A percentile compares a stretch with the other conserved stretches of the same genome.
phyloP scores from a whole-genome alignment of 2,329 filamentous ascomycete species.

The Rhynchosporium secalis region DNA sequence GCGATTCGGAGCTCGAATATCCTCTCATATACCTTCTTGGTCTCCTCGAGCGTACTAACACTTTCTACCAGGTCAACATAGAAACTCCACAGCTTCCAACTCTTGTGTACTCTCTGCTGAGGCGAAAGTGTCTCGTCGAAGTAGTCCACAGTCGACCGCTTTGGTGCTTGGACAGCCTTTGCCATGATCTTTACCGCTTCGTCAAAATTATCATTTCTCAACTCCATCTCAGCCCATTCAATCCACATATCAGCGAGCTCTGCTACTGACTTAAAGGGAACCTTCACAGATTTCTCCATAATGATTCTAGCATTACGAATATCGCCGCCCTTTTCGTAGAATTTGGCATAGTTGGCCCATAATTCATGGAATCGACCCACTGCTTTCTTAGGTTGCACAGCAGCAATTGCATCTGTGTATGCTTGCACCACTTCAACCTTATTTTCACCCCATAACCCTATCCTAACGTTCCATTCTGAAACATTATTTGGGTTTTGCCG shows the following conservation, averaged over 20 bases:
- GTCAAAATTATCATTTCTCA: slow-evolving; percentile 94
- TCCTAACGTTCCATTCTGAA: slow-evolving; percentile 93
- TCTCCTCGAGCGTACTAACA: slow-evolving; percentile 87
- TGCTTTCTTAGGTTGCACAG: slow-evolving; percentile 92
- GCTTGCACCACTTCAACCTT: slow-evolving; percentile 88
- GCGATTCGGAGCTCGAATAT: slow-evolving; percentile 98
- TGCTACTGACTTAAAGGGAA: slow-evolving; percentile 95
- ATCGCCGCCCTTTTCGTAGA: slow-evolving; percentile 89
- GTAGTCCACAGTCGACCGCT: slow-evolving; percentile 97
- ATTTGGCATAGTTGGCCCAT: slow-evolving; percentile 95
- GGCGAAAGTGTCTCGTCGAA: slow-evolving; percentile 93
- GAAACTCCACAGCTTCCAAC: slow-evolving; percentile 99
- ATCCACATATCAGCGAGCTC: slow-evolving; percentile 99
- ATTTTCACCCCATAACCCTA: slow-evolving; percentile 95
- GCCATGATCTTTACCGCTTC: slow-evolving; percentile 94
- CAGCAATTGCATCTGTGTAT: slow-evolving; percentile 90
- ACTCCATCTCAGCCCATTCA: slow-evolving; percentile 97
- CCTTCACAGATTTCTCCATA: slow-evolving; percentile 96
- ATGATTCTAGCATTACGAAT: slow-evolving; percentile 84
- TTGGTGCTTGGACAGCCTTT: slow-evolving; percentile 95
- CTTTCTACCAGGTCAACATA: slow-evolving; percentile 98
- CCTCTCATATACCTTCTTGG: slow-evolving; percentile 89
- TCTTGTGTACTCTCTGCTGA: slow-evolving; percentile 97
- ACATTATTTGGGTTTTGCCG: slow-evolving; percentile 97
- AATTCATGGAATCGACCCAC: slow-evolving; percentile 91